phyloP scores from a whole-genome alignment of 331 rosid genomes.

The Phaseolus coccineus region DNA sequence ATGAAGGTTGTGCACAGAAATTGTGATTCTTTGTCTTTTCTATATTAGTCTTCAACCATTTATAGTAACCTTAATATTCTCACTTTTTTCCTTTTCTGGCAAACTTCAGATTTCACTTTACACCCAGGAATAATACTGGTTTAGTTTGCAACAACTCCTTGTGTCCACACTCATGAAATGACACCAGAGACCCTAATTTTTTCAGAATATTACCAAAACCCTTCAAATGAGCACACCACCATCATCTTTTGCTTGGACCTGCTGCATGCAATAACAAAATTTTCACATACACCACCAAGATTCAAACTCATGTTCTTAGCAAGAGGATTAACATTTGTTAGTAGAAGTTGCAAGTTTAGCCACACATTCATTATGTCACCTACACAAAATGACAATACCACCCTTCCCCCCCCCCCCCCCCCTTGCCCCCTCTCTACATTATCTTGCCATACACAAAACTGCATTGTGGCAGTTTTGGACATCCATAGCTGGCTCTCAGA shows the following conservation, averaged over 20 bases:
- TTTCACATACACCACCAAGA: too few species aligned
- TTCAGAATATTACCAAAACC: neutral
- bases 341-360: too few species aligned
- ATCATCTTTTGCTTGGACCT: neutral
- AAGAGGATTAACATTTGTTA: too few species aligned
- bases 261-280: neutral
- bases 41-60: conserved; percentile 15
- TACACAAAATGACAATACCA: conserved; percentile 5
- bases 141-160: conserved; percentile 28
- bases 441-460: neutral
- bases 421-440: neutral
- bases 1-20: conserved; percentile 28
- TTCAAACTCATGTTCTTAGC: too few species aligned
- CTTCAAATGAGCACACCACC: neutral
- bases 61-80: conserved; percentile 42
- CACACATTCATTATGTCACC: neutral
- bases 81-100: conserved; percentile 20
- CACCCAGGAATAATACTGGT: neutral
- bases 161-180: neutral
- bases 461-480: conserved; percentile 25
- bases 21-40: conserved; percentile 40
- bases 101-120: conserved; percentile 20
- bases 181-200: neutral
- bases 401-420: conserved; percentile 5
- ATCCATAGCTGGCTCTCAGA: neutral